Conservation (phyloP, 2,329 filamentous ascomycete genomes). For the Ophiostoma sp. region DNA sequence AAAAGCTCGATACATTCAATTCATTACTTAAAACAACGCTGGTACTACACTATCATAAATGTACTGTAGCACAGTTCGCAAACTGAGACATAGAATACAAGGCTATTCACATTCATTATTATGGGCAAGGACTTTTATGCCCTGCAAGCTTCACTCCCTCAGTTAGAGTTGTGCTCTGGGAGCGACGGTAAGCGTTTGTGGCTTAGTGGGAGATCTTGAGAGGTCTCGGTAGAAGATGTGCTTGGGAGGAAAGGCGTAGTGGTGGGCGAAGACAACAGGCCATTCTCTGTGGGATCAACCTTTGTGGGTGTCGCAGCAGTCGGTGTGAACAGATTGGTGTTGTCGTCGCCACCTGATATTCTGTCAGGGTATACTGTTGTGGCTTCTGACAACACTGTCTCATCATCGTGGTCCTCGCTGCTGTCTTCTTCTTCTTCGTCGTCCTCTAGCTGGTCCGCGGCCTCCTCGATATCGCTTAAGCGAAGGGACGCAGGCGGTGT, state of each 20-base stretch:
- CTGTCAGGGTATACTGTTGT: neutral
- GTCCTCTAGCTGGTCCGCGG: constrained; percentile 8
- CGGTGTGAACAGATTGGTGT: neutral
- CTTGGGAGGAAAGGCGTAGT: neutral
- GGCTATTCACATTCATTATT: constrained; percentile 9
- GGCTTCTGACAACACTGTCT: neutral
- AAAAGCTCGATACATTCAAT: neutral
- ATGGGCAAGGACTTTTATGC: neutral
- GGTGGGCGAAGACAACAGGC: neutral
- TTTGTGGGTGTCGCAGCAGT: neutral
- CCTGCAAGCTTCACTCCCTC: neutral
- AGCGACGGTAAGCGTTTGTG: neutral
- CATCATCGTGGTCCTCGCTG: neutral
- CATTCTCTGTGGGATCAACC: neutral
- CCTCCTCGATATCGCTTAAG: constrained; percentile 26
- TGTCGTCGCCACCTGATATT: neutral
- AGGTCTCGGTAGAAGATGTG: neutral
- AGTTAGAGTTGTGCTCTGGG: neutral
- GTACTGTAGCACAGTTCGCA: neutral
- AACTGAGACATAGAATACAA: constrained; percentile 2
- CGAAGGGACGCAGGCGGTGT: constrained; percentile 15
- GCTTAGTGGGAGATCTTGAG: neutral
- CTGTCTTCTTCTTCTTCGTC: neutral
- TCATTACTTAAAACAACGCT: constrained; percentile 8
- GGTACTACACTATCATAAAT: constrained; percentile 8